These are phyloP conservation scores for Aspergillus sp. DNA, from an alignment of 2,329 filamentous ascomycete genomes.

Conservation along the genomic window DNA sequence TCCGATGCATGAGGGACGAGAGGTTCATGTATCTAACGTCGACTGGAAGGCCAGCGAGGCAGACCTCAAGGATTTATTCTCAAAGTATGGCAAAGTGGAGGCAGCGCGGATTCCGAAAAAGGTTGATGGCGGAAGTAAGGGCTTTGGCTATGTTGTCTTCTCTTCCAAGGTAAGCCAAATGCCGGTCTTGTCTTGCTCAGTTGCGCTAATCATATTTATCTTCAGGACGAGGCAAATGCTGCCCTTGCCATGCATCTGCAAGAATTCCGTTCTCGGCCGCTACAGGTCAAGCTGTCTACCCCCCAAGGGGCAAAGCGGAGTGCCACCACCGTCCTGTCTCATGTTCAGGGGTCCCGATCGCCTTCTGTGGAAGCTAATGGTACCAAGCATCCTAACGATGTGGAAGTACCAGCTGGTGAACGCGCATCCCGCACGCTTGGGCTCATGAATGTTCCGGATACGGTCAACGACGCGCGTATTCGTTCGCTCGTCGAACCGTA, in stretches of 20 bases:
- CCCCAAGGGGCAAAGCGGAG: conserved; percentile 40
- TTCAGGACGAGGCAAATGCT: conserved; percentile 59
- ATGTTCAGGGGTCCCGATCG: conserved; percentile 29
- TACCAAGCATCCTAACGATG: conserved; percentile 26
- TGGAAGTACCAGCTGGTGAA: conserved; percentile 38
- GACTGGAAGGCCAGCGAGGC: conserved; percentile 59
- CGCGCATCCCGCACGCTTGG: conserved; percentile 67
- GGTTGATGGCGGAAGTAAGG: conserved; percentile 64
- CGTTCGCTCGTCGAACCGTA: conserved; percentile 65
- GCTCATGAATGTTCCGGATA: conserved; percentile 83
- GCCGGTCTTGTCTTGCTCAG: neutral
- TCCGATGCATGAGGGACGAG: conserved; percentile 78
- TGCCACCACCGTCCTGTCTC: conserved; percentile 41
- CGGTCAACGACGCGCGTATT: conserved; percentile 82
- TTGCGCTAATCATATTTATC: neutral
- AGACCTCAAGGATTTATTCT: conserved; percentile 67
- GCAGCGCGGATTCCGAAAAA: conserved; percentile 67
- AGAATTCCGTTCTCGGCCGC: conserved; percentile 62
- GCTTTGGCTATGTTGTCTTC: conserved; percentile 77
- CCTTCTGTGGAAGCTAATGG: conserved; percentile 33
- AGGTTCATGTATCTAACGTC: conserved; percentile 72
- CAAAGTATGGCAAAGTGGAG: conserved; percentile 70
- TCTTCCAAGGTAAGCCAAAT: conserved; percentile 51
- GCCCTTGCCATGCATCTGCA: conserved; percentile 66
- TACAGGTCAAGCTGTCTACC: conserved; percentile 58